Base-by-base conservation (phyloP, 169 alveolate genomes). In the Plasmodium sp. region DNA sequence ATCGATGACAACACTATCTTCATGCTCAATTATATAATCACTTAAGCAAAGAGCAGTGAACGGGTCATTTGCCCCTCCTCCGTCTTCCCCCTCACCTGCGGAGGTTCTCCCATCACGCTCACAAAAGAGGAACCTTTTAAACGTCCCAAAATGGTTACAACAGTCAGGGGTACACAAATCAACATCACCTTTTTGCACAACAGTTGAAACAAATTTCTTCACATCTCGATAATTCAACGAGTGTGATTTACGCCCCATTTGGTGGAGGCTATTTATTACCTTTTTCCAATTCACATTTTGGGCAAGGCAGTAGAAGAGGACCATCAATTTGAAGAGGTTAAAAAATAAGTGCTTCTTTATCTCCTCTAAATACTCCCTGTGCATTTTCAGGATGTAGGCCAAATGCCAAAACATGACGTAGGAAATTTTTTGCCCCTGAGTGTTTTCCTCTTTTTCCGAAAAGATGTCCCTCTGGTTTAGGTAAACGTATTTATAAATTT, bases 391-490 rank as follows among this genome's bases (percentile, higher is more conserved):
- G 7, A 92, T 81, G 54, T 81, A 92, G 2, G 92, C 92, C 73
- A 92, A n/a, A 56, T 92, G 48, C 95, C 95, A 92, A 92, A 92
- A 92, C 81, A 74, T 81, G 12, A 18, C 41, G 56, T 92, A 81
- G 16, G 86, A 45, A 12, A 92, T 71, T 92, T 92, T 92, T 92
- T 72, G 75, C 18, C 67, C 82, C 9, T 54, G 75, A 16, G 16
- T 73, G 27, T 62, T 54, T 67, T 67, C 39, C 33, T 27, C 84
- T 5, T 67, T 36, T 14, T 18, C 45, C 41, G 31, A 36, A 74
- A 43, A 56, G 45, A 48, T 31, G 48, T 71, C 92, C 18, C 62
- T 33, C 14, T 72, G 41, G 56, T 81, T 81, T 5, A 92, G 51
- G 48, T 81, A 92, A 7, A 92, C n/a, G 36, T 81, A 56, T 71